phyloP scores from a whole-genome alignment of 305 asterid species.

The Rubia balearica region DNA sequence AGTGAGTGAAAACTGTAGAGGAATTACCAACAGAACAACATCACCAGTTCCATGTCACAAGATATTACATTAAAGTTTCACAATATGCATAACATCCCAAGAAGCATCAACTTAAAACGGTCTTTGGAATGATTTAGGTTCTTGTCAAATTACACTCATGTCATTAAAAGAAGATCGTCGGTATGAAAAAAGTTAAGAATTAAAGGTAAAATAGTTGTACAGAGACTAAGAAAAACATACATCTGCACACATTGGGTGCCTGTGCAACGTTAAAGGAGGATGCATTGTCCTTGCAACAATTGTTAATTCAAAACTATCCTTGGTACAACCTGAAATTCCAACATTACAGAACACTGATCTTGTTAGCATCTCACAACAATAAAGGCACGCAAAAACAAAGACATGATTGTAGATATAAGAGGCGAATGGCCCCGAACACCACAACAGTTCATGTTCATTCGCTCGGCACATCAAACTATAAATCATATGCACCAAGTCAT shows the following conservation, averaged over 20 bases:
- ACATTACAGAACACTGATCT: not conserved
- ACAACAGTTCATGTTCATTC: not conserved
- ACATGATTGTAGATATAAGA: slow-evolving; percentile 11
- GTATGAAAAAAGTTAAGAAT: not conserved
- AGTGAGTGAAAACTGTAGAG: not conserved
- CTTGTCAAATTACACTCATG: not conserved
- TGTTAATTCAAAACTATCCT: not conserved
- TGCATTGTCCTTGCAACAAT: slow-evolving; percentile 36
- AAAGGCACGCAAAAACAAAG: slow-evolving; percentile 21
- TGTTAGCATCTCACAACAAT: not conserved
- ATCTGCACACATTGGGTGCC: slow-evolving; percentile 83
- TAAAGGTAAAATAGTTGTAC: not conserved
- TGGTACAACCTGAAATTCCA: not conserved
- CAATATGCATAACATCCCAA: not conserved
- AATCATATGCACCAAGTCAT: not conserved
- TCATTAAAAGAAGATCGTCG: not conserved
- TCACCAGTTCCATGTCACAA: not conserved
- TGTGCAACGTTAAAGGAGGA: slow-evolving; percentile 75
- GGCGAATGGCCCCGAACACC: not conserved
- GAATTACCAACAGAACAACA: not conserved
- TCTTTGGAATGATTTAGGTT: not conserved
- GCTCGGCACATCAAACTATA: not conserved
- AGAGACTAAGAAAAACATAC: slow-evolving; percentile 30
- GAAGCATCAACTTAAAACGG: not conserved
- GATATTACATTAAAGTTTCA: not conserved